Percentiles rank a stretch among this genome's conserved stretches.
These are phyloP conservation scores for Akanthomyces lecanii DNA, from an alignment of 2,329 filamentous ascomycete genomes.

Conservation along the genomic window DNA sequence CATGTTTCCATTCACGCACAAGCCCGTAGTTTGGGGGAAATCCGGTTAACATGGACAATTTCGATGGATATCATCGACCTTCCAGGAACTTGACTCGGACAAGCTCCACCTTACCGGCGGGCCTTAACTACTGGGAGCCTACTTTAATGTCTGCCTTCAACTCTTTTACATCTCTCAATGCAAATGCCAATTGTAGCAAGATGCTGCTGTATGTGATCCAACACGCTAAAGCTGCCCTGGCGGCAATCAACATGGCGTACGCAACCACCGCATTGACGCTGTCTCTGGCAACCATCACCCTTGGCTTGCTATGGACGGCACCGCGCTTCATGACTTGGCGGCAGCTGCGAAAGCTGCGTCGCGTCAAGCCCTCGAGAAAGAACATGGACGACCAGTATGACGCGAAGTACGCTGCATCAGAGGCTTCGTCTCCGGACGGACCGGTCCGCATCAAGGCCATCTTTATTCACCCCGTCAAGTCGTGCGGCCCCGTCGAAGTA, in stretches of 20 bases:
- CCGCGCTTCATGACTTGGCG: background rate
- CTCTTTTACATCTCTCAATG: background rate
- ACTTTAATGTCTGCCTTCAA: background rate
- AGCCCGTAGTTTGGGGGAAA: background rate
- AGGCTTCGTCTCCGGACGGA: background rate
- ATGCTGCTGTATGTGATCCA: background rate
- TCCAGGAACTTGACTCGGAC: background rate
- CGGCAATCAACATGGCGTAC: background rate
- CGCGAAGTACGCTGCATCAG: constrained; percentile 17
- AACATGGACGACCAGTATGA: constrained; percentile 27
- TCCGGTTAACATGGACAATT: background rate
- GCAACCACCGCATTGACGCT: background rate
- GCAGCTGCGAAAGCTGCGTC: constrained; percentile 16
- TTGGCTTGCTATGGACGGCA: constrained; percentile 3
- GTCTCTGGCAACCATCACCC: background rate
- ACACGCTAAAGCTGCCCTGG: background rate
- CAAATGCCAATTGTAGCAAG: background rate
- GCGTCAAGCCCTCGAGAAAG: constrained; percentile 21
- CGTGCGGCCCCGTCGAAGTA: constrained; percentile 26
- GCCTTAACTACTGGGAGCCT: background rate
- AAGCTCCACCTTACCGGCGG: background rate
- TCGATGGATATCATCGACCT: background rate
- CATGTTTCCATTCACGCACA: background rate
- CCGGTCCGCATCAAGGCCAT: constrained; percentile 26
- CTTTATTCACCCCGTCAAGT: constrained; percentile 28